These are phyloP conservation scores for Ilex asprella DNA, from an alignment of 257 asterid species.

Conservation along the genomic window DNA sequence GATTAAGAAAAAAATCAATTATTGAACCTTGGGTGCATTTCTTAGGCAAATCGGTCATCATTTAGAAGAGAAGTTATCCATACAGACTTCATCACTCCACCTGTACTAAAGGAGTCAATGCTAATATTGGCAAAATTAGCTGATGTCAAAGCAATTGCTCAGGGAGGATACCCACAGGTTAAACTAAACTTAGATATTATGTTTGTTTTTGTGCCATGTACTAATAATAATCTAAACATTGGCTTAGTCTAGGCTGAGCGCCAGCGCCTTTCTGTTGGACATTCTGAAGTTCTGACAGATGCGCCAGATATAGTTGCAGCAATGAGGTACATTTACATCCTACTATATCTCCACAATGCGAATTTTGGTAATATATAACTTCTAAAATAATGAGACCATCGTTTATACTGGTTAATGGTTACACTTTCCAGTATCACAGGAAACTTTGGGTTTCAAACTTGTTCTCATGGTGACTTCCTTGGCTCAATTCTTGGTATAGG, in stretches of 20 bases:
- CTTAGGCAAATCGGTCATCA: slow-evolving; percentile 74
- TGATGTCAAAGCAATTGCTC: slow-evolving; percentile 60
- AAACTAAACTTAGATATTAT: not conserved
- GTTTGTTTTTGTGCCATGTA: not conserved
- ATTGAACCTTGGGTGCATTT: not conserved
- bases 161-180: slow-evolving; percentile 98
- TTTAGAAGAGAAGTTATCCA: slow-evolving; percentile 68
- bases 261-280: slow-evolving; percentile 88
- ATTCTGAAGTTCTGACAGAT: slow-evolving; percentile 56
- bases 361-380: slow-evolving; percentile 8
- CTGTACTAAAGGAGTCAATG: slow-evolving; percentile 65
- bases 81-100: slow-evolving; percentile 81
- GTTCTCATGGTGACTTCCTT: slow-evolving; percentile 93
- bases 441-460: slow-evolving; percentile 70
- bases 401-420: slow-evolving; percentile 14
- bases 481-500: slow-evolving; percentile 95
- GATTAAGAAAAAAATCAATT: not conserved
- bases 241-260: slow-evolving; percentile 67
- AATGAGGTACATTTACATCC: slow-evolving; percentile 37
- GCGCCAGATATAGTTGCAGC: slow-evolving; percentile 87
- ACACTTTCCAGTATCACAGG: slow-evolving; percentile 63
- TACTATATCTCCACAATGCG: not conserved
- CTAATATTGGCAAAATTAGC: slow-evolving; percentile 45
- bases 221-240: slow-evolving; percentile 6
- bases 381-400: not conserved